Evolutionary conservation across 2,329 filamentous ascomycete species (phyloP).

Genomic region (Dothistroma septosporum): DNA sequence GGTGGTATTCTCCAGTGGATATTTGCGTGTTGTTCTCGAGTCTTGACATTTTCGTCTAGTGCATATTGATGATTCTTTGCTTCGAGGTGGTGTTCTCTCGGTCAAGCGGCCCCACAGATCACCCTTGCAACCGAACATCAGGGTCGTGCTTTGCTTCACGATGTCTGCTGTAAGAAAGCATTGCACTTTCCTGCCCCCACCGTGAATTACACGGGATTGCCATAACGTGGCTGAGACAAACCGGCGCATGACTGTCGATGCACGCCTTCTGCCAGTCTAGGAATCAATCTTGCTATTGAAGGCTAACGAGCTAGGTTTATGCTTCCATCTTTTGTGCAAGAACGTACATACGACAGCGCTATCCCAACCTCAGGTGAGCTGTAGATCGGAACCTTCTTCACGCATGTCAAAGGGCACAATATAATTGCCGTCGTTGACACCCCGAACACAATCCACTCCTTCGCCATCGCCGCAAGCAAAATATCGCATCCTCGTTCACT

Average conservation of each 20-base stretch:
- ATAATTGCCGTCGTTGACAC: no score
- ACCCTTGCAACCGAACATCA: conserved; percentile 2
- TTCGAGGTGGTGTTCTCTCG: neutral
- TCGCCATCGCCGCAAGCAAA: neutral
- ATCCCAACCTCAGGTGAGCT: neutral
- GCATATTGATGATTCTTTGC: neutral
- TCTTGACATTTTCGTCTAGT: neutral
- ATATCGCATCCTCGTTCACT: neutral
- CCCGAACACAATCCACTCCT: no score
- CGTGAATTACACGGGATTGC: neutral
- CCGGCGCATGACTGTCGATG: neutral
- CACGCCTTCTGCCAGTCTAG: no score
- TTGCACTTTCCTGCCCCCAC: neutral
- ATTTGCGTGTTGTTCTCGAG: neutral
- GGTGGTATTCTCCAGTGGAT: neutral
- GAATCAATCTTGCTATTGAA: neutral
- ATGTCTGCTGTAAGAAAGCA: neutral
- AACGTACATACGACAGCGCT: neutral
- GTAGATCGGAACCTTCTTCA: neutral
- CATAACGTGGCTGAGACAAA: neutral
- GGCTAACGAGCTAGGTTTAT: neutral
- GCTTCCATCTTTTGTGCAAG: neutral
- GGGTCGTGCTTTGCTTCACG: neutral
- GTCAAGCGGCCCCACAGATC: conserved; percentile 1
- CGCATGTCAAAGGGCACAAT: no score